These are phyloP conservation scores for Fraxinus quadrangulata DNA, from an alignment of 257 asterid genomes.

Conservation along the genomic window DNA sequence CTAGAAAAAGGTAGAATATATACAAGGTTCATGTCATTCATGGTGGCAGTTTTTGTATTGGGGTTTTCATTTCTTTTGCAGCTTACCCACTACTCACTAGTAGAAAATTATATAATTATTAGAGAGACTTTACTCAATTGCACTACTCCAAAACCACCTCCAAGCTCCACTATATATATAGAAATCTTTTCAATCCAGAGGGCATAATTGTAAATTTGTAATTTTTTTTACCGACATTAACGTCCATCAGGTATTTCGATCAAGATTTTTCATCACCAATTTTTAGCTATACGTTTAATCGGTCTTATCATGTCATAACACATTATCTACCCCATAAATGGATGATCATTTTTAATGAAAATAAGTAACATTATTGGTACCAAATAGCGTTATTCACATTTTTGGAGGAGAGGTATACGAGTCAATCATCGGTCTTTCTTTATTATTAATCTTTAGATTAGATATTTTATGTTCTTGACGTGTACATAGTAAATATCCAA, in stretches of 20 bases:
- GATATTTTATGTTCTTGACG: not conserved
- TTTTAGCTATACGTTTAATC: too few relatives aligned
- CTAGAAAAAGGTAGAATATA: not conserved
- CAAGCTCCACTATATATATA: not conserved
- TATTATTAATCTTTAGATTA: not conserved
- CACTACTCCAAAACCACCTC: not conserved
- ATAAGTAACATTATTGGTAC: too few relatives aligned
- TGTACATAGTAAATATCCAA: not conserved
- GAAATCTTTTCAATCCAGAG: too few relatives aligned
- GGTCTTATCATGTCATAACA: too few relatives aligned
- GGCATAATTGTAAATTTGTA: too few relatives aligned
- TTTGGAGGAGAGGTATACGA: not conserved
- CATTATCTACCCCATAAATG: too few relatives aligned
- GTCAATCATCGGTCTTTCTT: not conserved
- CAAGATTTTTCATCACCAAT: too few relatives aligned
- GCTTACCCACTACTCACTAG: not conserved
- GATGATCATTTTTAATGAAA: too few relatives aligned
- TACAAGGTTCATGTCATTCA: not conserved
- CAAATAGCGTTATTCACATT: too few relatives aligned
- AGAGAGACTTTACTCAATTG: not conserved
- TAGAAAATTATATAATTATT: not conserved
- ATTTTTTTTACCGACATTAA: too few relatives aligned
- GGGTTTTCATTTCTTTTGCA: not conserved
- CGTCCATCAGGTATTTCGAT: too few relatives aligned
- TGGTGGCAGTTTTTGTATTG: not conserved